phyloP scores from a whole-genome alignment of 129 eudicot species.

The Lonicera japonica region DNA sequence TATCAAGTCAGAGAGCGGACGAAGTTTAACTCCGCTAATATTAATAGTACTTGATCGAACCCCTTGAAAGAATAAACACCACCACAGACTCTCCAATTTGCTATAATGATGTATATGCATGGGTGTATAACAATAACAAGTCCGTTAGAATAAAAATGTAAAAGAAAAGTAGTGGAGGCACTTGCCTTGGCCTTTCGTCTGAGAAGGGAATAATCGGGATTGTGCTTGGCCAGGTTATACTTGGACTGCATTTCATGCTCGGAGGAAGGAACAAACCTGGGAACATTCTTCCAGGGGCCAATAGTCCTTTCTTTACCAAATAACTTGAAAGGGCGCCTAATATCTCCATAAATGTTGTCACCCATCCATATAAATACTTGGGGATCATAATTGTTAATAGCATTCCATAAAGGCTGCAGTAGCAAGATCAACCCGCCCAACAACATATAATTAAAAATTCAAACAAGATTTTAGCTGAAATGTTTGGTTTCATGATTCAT shows the following conservation, averaged over 20 bases:
- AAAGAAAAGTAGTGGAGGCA: not conserved
- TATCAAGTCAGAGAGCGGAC: conserved; percentile 1
- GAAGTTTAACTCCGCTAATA: not conserved
- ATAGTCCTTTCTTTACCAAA: conserved; percentile 58
- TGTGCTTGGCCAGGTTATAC: conserved; percentile 34
- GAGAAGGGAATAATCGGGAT: conserved; percentile 43
- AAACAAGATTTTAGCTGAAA: too few species aligned
- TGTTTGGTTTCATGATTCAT: too few species aligned
- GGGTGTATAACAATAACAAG: too few species aligned
- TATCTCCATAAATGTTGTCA: conserved; percentile 68
- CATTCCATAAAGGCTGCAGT: conserved; percentile 53
- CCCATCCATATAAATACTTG: conserved; percentile 66
- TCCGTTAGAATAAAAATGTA: not conserved
- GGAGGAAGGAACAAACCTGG: conserved; percentile 48
- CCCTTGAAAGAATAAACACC: not conserved
- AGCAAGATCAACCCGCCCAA: not conserved
- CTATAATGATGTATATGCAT: not conserved
- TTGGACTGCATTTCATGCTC: conserved; percentile 41
- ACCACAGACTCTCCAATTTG: not conserved
- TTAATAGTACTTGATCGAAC: not conserved
- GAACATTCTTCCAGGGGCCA: conserved; percentile 76
- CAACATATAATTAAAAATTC: too few species aligned
- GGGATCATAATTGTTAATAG: conserved; percentile 42
- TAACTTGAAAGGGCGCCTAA: conserved; percentile 37
- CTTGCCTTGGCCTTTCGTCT: conserved; percentile 38